These are phyloP conservation scores for Closterium sp. DNA, from an alignment of 139 green algal genomes.

Conservation along the genomic window DNA sequence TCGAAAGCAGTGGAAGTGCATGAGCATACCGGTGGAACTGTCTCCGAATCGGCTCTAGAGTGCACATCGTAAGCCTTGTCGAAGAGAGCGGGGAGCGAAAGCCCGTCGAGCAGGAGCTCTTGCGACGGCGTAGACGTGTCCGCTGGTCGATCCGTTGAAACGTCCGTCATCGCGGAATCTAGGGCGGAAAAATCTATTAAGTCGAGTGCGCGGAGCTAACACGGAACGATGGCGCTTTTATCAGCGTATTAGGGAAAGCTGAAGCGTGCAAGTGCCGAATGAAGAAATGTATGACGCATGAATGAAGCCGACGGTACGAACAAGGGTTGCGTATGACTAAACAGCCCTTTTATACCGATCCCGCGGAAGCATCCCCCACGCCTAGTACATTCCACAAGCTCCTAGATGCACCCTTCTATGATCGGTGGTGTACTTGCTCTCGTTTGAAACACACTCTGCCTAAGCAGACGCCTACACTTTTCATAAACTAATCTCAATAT, in stretches of 20 bases:
- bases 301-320: no score
- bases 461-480: no score
- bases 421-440: not conserved
- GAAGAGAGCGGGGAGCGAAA: not conserved
- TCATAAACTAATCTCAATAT: no score
- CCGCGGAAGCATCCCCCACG: not conserved
- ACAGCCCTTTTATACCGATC: no score
- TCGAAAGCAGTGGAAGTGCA: not conserved
- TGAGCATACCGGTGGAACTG: not conserved
- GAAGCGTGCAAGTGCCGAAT: no score
- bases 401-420: not conserved
- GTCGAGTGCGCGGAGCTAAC: not conserved
- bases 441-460: no score
- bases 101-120: not conserved
- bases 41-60: not conserved
- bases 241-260: no score
- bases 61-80: not conserved
- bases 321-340: no score
- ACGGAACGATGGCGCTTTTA: not conserved
- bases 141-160: not conserved
- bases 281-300: no score
- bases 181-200: not conserved
- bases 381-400: not conserved
- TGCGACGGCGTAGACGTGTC: not conserved
- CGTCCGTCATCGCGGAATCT: not conserved